These are phyloP conservation scores for Gloeophyllum trabeum DNA, from an alignment of 768 basidiomycete genomes.

Conservation along the genomic window DNA sequence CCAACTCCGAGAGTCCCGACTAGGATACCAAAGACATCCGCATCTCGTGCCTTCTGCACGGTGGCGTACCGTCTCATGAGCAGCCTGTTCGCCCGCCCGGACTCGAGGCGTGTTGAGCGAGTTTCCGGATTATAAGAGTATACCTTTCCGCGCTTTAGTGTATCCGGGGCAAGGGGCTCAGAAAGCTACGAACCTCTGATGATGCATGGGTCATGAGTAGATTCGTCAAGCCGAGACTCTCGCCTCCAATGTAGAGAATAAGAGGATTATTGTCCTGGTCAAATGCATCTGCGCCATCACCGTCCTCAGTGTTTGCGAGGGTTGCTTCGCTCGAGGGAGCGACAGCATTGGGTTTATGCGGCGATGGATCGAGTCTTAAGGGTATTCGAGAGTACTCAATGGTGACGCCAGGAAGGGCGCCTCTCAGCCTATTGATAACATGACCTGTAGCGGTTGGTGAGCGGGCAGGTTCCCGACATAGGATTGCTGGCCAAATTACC, in stretches of 20 bases:
- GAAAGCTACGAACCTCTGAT: slow-evolving; percentile 34
- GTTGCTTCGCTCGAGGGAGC: too few relatives aligned
- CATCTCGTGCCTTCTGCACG: slow-evolving; percentile 81
- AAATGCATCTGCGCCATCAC: too few relatives aligned
- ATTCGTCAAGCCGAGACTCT: slow-evolving; percentile 75
- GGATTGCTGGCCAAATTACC: too few relatives aligned
- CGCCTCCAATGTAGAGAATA: slow-evolving; percentile 58
- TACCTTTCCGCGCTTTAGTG: slow-evolving; percentile 36
- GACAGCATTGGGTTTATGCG: too few relatives aligned
- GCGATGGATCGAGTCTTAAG: too few relatives aligned
- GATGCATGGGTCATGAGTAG: slow-evolving; percentile 73
- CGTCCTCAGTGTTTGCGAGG: too few relatives aligned
- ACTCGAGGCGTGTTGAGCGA: slow-evolving; percentile 39
- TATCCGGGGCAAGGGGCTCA: neutral
- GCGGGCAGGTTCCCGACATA: too few relatives aligned
- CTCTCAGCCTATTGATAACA: too few relatives aligned
- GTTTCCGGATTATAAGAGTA: slow-evolving; percentile 64
- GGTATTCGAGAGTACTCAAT: too few relatives aligned
- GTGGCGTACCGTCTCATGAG: slow-evolving; percentile 85
- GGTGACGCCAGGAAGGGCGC: too few relatives aligned
- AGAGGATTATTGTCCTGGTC: too few relatives aligned
- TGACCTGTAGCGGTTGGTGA: too few relatives aligned
- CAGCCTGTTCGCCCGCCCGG: slow-evolving; percentile 61
- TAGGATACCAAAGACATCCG: slow-evolving; percentile 91
- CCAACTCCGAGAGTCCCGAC: slow-evolving; percentile 90